phyloP scores from a whole-genome alignment of 2,329 filamentous ascomycete species.

The Talaromyces sp. region DNA sequence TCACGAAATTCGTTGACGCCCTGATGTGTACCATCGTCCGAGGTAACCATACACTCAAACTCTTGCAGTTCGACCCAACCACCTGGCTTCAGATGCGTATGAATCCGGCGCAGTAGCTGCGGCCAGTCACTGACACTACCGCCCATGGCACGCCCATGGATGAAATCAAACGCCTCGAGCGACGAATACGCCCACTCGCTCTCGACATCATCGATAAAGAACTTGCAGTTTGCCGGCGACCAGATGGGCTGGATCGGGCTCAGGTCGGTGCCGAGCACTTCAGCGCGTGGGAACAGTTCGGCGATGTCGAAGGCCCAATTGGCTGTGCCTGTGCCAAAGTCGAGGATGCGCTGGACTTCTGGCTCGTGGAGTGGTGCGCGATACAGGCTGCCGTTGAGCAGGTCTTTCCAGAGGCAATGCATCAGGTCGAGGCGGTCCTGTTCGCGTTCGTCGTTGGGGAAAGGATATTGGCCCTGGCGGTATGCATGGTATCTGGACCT shows the following conservation, averaged over 20 bases:
- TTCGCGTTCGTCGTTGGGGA: constrained; percentile 30
- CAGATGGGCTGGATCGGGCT: constrained; percentile 16
- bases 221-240: constrained; percentile 42
- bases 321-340: constrained; percentile 1
- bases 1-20: constrained; percentile 11
- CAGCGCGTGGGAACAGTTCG: constrained; percentile 17
- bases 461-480: constrained; percentile 23
- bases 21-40: constrained; percentile 13
- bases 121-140: constrained; percentile 19
- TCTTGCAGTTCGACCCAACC: constrained; percentile 16
- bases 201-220: constrained; percentile 33
- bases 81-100: constrained; percentile 13
- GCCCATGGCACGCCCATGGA: constrained; percentile 22
- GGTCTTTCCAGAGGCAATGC: constrained; percentile 21
- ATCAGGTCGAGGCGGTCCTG: constrained; percentile 28
- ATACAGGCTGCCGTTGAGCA: constrained; percentile 21
- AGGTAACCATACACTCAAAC: constrained; percentile 12
- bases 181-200: constrained; percentile 26
- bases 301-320: constrained; percentile 30
- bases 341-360: neutral
- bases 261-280: constrained; percentile 18
- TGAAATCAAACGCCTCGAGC: constrained; percentile 25
- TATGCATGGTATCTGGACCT: constrained; percentile 21
- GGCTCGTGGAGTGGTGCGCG: constrained; percentile 21
- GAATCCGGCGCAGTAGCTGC: constrained; percentile 12